These are phyloP conservation scores for Kodamaea kakaduensis DNA, from an alignment of 805 yeast genomes.

Conservation along the genomic window DNA sequence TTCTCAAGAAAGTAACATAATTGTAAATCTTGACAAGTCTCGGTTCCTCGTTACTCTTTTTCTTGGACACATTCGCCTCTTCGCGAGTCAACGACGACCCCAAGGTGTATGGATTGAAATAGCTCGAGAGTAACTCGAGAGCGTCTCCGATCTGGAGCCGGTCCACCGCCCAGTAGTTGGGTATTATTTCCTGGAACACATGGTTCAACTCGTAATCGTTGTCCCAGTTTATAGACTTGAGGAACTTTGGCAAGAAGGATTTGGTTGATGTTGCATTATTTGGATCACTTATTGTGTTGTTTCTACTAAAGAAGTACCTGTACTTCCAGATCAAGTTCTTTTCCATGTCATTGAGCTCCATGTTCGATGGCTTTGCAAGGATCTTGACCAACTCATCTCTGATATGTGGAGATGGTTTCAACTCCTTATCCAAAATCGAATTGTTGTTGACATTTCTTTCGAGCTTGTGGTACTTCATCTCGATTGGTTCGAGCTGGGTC, in stretches of 20 bases:
- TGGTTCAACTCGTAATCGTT: conserved; percentile 78
- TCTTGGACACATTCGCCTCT: conserved; percentile 7
- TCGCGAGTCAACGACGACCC: conserved; percentile 13
- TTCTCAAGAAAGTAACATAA: conserved; percentile 59
- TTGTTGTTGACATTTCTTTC: conserved; percentile 76
- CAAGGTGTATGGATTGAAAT: conserved; percentile 51
- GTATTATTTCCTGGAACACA: conserved; percentile 64
- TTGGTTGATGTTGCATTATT: conserved; percentile 47
- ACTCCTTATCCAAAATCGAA: conserved; percentile 72
- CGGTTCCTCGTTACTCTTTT: conserved; percentile 23
- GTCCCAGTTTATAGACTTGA: conserved; percentile 85
- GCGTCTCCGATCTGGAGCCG: conserved; percentile 82
- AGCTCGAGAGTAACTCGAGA: conserved; percentile 77
- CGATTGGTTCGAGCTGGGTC: conserved; percentile 68
- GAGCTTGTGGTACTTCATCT: conserved; percentile 75
- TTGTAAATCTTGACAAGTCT: conserved; percentile 29
- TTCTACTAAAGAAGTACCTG: conserved; percentile 60
- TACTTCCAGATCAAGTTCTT: conserved; percentile 88
- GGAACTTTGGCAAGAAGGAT: conserved; percentile 63
- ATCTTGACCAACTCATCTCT: conserved; percentile 71
- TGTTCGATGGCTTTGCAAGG: conserved; percentile 76
- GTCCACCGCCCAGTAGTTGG: conserved; percentile 56
- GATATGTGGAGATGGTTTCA: conserved; percentile 82
- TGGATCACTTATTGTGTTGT: conserved; percentile 42
- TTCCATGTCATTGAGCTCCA: conserved; percentile 74